Evolutionary conservation across 495 filamentous ascomycete species (phyloP).

Genomic region (Thozetella sp.): DNA sequence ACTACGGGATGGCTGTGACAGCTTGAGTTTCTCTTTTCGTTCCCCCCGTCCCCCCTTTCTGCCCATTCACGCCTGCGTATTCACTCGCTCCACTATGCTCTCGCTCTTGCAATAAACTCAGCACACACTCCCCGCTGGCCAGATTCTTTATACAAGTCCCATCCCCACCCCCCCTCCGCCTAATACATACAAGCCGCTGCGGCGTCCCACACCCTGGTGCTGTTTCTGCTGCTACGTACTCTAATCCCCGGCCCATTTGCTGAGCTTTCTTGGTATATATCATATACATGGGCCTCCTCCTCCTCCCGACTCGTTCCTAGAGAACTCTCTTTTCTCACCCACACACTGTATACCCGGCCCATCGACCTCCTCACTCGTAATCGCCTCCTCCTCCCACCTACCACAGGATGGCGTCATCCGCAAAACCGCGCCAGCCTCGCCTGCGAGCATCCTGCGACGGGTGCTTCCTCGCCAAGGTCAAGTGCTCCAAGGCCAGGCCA

Average conservation of each 20-base stretch:
- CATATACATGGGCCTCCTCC: constrained; percentile 16
- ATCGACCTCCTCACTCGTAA: constrained; percentile 6
- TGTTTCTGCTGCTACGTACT: not conserved
- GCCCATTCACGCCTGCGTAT: constrained; percentile 8
- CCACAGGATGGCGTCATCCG: constrained; percentile 28
- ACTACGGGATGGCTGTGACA: constrained; percentile 19
- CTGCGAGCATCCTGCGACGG: constrained; percentile 55
- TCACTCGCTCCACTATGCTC: constrained; percentile 8
- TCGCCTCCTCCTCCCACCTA: not conserved
- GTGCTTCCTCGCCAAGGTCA: constrained; percentile 58
- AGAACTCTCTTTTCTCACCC: constrained; percentile 7
- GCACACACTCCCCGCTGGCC: constrained; percentile 14
- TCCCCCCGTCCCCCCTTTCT: constrained; percentile 1
- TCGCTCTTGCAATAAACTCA: constrained; percentile 16
- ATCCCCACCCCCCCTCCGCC: constrained; percentile 16
- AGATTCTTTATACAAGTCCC: constrained; percentile 22
- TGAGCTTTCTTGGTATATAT: constrained; percentile 15
- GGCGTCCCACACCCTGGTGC: constrained; percentile 7
- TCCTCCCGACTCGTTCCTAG: no score
- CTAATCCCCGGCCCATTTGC: not conserved
- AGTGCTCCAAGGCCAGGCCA: constrained; percentile 51
- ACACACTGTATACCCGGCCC: not conserved
- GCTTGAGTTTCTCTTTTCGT: constrained; percentile 12
- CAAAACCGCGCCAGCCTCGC: constrained; percentile 37
- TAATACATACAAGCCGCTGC: constrained; percentile 12